Conservation (phyloP, 1,284 basidiomycete genomes). For the Cryptococcus sp. region DNA sequence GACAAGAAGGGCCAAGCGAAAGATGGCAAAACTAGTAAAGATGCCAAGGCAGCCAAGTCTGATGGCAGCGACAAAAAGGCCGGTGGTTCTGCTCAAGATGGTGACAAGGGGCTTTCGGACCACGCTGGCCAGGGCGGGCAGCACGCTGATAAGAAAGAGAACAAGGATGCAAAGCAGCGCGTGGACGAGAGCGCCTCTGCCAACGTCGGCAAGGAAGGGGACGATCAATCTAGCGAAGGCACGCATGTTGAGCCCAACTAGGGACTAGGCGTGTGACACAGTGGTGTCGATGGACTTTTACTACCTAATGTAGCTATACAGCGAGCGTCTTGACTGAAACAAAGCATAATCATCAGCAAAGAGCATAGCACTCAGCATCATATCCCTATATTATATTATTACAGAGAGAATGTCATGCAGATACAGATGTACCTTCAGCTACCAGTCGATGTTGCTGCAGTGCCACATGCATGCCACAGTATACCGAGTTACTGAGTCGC, state of each 20-base stretch:
- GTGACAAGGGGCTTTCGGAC: slow-evolving; percentile 21
- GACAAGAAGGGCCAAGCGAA: slow-evolving; percentile 17
- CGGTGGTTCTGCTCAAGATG: slow-evolving; percentile 4
- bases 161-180: not conserved
- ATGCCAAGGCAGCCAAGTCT: slow-evolving; percentile 11
- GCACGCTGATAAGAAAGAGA: slow-evolving; percentile 3
- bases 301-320: too few species aligned
- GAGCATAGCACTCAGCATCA: too few species aligned
- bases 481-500: too few species aligned
- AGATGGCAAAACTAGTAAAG: slow-evolving; percentile 11
- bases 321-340: too few species aligned
- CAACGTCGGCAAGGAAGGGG: slow-evolving; percentile 2
- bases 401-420: too few species aligned
- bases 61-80: slow-evolving; percentile 1
- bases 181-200: not conserved
- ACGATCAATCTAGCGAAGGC: slow-evolving; percentile 15
- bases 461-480: too few species aligned
- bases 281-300: too few species aligned
- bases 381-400: too few species aligned
- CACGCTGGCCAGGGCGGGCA: slow-evolving; percentile 15
- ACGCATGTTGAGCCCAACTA: slow-evolving; percentile 19
- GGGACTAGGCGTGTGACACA: not conserved
- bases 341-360: too few species aligned
- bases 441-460: too few species aligned
- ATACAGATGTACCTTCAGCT: too few species aligned